Base-by-base conservation (phyloP, 805 yeast species). In the Yamadazyma ubonensis region DNA sequence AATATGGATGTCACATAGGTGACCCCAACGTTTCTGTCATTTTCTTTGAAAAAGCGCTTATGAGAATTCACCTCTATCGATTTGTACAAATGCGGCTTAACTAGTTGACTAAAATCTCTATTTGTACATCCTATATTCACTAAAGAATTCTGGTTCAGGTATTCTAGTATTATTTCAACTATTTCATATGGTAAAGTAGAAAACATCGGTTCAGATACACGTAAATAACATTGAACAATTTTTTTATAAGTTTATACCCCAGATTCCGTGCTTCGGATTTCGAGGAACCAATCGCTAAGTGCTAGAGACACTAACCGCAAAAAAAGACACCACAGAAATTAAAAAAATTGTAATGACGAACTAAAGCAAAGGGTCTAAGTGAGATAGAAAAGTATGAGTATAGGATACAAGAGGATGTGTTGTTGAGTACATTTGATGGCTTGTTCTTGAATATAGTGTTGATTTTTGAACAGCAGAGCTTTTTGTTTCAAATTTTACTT, bases 131-230 rank as follows among this genome's bases (percentile, higher is more conserved):
- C 39, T 12, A 57, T 26, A 15, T 39, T 44, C 4, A 53, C 36
- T 9, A 52, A 29, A 11, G 52, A 53, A 19, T 36, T 18, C 33
- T 49, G 55, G 22, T 36, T 29, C 17, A 56, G 43, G 5, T 43
- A 25, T 8, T 35, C 15, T 4, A 46, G 15, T 14, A 58, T 43
- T 8, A 33, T 16, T 9, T 43, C 46, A 19, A 55, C 33, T 9
- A 57, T 29, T 36, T 57, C 63, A 15, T 33, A 6, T 5, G 62
- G 62, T 21, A 58, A 34, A 9, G 32, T 32, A 12, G 42, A 36
- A 7, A 56, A 17, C 58, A 53, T 56, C 15, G 17, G 9, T 23
- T 23, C 26, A 10, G 3, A 4, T 11, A 10, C 15, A 8, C 16
- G 19, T 8, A 22, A 14, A 12, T 4, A 5, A 14, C 11, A 29